Evolutionary conservation across 768 basidiomycete genomes (phyloP).

Genomic region (Kwoniella heveanensis): DNA sequence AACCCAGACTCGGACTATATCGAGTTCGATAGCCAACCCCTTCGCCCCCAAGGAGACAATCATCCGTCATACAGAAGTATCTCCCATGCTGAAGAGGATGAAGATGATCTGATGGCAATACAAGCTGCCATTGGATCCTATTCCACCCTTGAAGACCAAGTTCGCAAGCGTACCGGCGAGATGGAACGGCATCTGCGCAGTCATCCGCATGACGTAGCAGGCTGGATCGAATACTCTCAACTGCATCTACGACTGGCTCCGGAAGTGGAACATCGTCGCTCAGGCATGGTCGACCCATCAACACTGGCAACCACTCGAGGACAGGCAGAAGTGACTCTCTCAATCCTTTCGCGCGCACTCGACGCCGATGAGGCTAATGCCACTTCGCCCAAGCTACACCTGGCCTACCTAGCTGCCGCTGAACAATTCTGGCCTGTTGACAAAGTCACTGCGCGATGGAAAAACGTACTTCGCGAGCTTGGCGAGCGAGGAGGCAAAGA

Average conservation of each 20-base stretch:
- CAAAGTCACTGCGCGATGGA: conserved; percentile 53
- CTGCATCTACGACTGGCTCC: conserved; percentile 38
- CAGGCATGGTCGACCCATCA: conserved; percentile 15
- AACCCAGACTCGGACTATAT: conserved; percentile 8
- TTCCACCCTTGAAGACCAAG: conserved; percentile 25
- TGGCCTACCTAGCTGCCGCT: conserved; percentile 53
- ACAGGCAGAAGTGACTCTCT: conserved; percentile 54
- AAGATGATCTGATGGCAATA: conserved; percentile 11
- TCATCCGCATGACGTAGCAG: conserved; percentile 40
- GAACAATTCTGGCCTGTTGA: conserved; percentile 51
- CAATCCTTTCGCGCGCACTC: conserved; percentile 54
- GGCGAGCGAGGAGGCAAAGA: conserved; percentile 11
- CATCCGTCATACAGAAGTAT: conserved; percentile 20
- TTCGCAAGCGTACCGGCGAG: conserved; percentile 18
- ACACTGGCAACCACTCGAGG: conserved; percentile 23
- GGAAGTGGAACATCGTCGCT: conserved; percentile 26
- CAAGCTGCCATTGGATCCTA: conserved; percentile 16
- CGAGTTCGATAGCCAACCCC: background rate
- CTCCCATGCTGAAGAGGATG: conserved; percentile 8
- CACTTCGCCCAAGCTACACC: conserved; percentile 40
- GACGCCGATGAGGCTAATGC: conserved; percentile 37
- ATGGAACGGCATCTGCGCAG: conserved; percentile 40
- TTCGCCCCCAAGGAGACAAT: background rate
- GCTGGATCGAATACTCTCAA: conserved; percentile 53
- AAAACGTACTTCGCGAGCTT: conserved; percentile 37